Conservation (phyloP, 805 yeast genomes). For the Starmerella geochares region DNA sequence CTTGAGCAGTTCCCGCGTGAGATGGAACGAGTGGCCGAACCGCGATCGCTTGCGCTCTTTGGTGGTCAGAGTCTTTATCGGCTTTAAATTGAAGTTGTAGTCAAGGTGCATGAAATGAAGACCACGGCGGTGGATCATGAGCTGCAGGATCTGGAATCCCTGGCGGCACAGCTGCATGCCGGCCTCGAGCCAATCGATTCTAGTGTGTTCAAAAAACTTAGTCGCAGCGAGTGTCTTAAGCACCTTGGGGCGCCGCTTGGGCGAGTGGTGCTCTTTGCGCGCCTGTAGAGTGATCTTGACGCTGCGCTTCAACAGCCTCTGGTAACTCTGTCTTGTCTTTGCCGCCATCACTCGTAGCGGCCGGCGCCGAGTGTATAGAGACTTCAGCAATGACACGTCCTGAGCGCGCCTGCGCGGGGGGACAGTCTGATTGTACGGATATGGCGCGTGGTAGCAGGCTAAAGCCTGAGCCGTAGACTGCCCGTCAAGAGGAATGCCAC, state of each 20-base stretch:
- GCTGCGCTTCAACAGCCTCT: conserved; percentile 67
- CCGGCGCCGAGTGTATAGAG: conserved; percentile 60
- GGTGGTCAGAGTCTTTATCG: conserved; percentile 90
- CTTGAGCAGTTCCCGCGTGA: conserved; percentile 79
- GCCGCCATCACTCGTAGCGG: conserved; percentile 42
- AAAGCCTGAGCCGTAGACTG: conserved; percentile 41
- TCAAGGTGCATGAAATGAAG: conserved; percentile 86
- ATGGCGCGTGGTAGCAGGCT: conserved; percentile 67
- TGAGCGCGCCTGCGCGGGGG: conserved; percentile 38
- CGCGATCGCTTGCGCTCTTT: conserved; percentile 92
- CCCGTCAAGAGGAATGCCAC: conserved; percentile 35
- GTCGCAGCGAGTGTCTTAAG: conserved; percentile 62
- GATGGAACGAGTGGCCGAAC: conserved; percentile 91
- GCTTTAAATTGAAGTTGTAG: conserved; percentile 89
- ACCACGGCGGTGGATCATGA: conserved; percentile 82
- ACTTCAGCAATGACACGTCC: conserved; percentile 75
- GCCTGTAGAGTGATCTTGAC: conserved; percentile 61
- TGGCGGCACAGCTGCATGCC: conserved; percentile 88
- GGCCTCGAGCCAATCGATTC: conserved; percentile 97
- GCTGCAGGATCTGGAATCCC: conserved; percentile 86
- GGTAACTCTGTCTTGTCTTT: conserved; percentile 79
- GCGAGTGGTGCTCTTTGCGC: conserved; percentile 26
- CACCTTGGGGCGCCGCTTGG: conserved; percentile 41
- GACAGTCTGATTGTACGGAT: conserved; percentile 52
- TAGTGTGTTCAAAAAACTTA: conserved; percentile 80